A percentile compares a stretch with the other conserved stretches of the same genome.
Evolutionary conservation across 1,284 basidiomycete genomes (phyloP).

Genomic region (Cutaneotrichosporon dermatis): DNA sequence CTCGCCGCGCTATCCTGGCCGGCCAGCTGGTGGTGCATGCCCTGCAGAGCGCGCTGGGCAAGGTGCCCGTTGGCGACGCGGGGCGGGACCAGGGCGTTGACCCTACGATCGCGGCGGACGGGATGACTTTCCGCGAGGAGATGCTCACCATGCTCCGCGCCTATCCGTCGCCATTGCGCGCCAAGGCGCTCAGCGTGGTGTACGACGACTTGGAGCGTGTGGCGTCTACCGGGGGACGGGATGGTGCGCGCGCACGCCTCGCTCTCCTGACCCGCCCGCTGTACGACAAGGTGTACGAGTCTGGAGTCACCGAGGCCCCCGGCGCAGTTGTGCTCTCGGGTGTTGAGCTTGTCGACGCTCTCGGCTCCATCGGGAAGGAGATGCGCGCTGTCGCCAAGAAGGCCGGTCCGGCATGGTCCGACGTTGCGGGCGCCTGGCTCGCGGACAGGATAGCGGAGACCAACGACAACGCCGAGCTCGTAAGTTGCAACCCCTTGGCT

Average conservation of each 20-base stretch:
- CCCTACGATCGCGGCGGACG: slow-evolving; percentile 9
- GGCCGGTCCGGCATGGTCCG: slow-evolving; percentile 24
- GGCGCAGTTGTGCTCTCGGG: slow-evolving; percentile 25
- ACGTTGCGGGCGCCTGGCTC: slow-evolving; percentile 39
- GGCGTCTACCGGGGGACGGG: slow-evolving; percentile 2
- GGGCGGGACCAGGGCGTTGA: slow-evolving; percentile 10
- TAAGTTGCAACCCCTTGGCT: not conserved
- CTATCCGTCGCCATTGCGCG: slow-evolving; percentile 45
- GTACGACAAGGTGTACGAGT: slow-evolving; percentile 42
- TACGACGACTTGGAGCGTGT: slow-evolving; percentile 36
- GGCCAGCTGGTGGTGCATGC: slow-evolving; percentile 47
- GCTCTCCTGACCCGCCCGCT: slow-evolving; percentile 31
- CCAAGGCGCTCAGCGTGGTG: slow-evolving; percentile 32
- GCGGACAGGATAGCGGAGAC: slow-evolving; percentile 25
- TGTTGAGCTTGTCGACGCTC: slow-evolving; percentile 35
- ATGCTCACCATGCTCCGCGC: slow-evolving; percentile 37
- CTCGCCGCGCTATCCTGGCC: slow-evolving; percentile 44
- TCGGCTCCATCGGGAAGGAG: slow-evolving; percentile 39
- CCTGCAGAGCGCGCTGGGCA: slow-evolving; percentile 35
- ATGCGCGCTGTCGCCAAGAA: slow-evolving; percentile 25
- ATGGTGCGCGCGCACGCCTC: slow-evolving; percentile 26
- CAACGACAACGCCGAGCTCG: slow-evolving; percentile 28
- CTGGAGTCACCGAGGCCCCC: slow-evolving; percentile 21
- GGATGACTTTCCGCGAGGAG: slow-evolving; percentile 32
- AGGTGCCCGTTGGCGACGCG: slow-evolving; percentile 19